Conservation (phyloP, 202 grass and related monocot genomes). For the Hordeum pubiflorum region DNA sequence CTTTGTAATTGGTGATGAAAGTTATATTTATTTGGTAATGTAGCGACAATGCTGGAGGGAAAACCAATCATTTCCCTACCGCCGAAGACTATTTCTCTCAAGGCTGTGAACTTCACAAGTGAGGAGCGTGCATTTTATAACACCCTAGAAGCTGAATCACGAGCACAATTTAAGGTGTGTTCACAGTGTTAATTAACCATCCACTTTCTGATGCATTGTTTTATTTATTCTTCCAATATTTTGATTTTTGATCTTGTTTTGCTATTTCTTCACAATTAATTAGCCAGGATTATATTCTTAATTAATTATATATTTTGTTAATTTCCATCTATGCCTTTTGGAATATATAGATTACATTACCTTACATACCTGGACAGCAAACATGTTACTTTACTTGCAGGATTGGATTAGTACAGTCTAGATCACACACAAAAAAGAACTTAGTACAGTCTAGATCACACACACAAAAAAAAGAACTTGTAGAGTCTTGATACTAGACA, state of each 20-base stretch:
- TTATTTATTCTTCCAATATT: neutral
- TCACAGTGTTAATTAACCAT: slow-evolving; percentile 1
- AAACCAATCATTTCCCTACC: slow-evolving; percentile 86
- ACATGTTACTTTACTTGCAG: neutral
- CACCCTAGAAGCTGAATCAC: slow-evolving; percentile 75
- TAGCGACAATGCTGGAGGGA: slow-evolving; percentile 79
- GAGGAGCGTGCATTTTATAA: slow-evolving; percentile 90
- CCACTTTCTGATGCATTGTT: neutral
- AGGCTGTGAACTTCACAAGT: slow-evolving; percentile 64
- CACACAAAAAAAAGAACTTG: no score
- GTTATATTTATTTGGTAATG: slow-evolving; percentile 4
- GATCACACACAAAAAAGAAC: no score
- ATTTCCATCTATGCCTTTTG: neutral
- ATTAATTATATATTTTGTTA: neutral
- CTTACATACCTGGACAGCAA: neutral
- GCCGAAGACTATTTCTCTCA: slow-evolving; percentile 74
- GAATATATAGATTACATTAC: neutral
- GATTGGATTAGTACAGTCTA: neutral
- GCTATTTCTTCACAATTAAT: slow-evolving; percentile 4
- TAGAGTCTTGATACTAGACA: no score
- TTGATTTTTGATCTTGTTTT: neutral
- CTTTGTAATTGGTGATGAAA: neutral
- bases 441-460: neutral
- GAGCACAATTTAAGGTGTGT: slow-evolving; percentile 92
- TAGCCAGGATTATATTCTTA: neutral